Evolutionary conservation across 225 moss, liverwort and hornwort genomes (phyloP), one percentile per base, ranked within the genome.

Genomic region (Bryoerythrophyllum caledonicum): DNA sequence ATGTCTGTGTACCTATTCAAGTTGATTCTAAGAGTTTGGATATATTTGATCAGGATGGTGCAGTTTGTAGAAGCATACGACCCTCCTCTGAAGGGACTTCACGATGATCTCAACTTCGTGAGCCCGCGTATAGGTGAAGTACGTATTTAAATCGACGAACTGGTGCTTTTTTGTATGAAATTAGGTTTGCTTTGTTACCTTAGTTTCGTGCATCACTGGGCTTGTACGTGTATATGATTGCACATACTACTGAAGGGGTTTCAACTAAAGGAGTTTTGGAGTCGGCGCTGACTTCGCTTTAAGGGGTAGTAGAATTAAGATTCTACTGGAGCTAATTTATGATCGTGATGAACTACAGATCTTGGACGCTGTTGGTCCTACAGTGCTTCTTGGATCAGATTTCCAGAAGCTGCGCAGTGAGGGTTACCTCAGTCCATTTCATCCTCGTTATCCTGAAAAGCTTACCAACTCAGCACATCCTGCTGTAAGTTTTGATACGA

Each of bases 71-170:
- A 99, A 84, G 93, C 93, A 23, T 99, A 99, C 44, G 99, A 94
- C 44, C 87, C 89, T 68, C 99, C 95, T 65, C 73, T 95, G 44
- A 91, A 93, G 72, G 99, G 99, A 44, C 84, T 99, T 77, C 99
- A 99, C 54, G 99, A 99, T 68, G 99, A 99, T 69, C 83, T 99
- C 5, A 99, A 95, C 82, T 99, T 99, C 71, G 93, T 99, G 77
- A 95, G 99, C 85, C 99, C 95, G 23, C 90, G 99, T 60, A 91
- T 99, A 71, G 99, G 99, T 76, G 97, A 99, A 91, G 93, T 93
- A 88, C 73, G 91, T 86, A 64, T 75, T 63, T 74, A 51, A 70
- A 76, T 79, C 24, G 56, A 23, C 21, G 48, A 65, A 65, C 76
- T 73, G 9, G 65, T 41, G 59, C 70, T 65, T 76, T 10, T 63